Percentiles rank a stretch among this genome's conserved stretches.
These are phyloP conservation scores for Amylostereum areolatum DNA, from an alignment of 1,284 basidiomycete species.

Conservation along the genomic window DNA sequence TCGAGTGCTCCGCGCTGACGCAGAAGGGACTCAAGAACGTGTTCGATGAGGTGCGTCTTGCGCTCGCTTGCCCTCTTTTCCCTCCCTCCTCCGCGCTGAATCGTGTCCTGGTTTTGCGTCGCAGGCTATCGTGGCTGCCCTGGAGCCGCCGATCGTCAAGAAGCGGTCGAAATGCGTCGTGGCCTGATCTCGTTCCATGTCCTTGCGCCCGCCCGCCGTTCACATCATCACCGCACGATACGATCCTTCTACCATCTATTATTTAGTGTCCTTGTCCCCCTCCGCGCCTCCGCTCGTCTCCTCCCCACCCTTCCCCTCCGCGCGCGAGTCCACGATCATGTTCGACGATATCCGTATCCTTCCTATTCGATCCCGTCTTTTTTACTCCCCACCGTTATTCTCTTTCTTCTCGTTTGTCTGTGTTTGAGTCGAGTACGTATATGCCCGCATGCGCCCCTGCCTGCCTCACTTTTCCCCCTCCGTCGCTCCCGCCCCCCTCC, in stretches of 20 bases:
- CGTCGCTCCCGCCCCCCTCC: no score
- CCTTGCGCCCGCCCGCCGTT: not conserved
- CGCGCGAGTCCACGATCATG: no score
- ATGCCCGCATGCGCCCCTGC: no score
- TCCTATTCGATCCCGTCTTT: no score
- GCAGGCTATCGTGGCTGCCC: slow-evolving; percentile 95
- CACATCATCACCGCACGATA: no score
- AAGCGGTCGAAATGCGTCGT: slow-evolving; percentile 82
- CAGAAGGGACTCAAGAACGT: slow-evolving; percentile 99
- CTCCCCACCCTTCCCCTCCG: slow-evolving; percentile 9
- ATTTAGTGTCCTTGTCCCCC: slow-evolving; percentile 10
- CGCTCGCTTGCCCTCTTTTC: slow-evolving; percentile 6
- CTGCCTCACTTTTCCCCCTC: no score
- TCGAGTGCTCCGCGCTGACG: slow-evolving; percentile 97
- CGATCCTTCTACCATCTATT: slow-evolving; percentile 9
- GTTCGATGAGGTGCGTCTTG: slow-evolving; percentile 87
- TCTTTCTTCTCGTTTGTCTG: no score
- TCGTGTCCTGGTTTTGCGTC: no score
- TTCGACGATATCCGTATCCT: no score
- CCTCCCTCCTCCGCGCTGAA: slow-evolving; percentile 2
- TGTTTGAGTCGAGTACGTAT: no score
- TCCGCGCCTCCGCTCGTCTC: slow-evolving; percentile 13
- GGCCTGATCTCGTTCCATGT: slow-evolving; percentile 37
- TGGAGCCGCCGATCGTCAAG: slow-evolving; percentile 92
- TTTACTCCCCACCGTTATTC: no score